Conservation (phyloP, 1,284 basidiomycete species). For the Ustilago tritici region DNA sequence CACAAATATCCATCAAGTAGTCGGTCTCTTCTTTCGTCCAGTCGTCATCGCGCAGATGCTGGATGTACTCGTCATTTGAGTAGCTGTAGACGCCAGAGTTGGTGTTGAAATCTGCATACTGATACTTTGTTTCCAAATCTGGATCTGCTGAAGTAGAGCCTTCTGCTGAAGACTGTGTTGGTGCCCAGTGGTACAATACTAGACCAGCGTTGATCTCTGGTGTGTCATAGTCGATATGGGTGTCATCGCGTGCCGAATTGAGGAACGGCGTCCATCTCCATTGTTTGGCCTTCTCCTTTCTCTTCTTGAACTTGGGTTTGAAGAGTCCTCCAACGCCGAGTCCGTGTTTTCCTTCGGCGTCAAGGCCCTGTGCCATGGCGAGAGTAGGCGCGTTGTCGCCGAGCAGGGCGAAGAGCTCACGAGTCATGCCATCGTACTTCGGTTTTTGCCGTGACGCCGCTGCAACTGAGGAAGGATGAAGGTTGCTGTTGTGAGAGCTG, state of each 20-base stretch:
- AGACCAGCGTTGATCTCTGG: slow-evolving; percentile 53
- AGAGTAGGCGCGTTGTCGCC: slow-evolving; percentile 89
- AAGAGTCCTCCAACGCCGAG: slow-evolving; percentile 70
- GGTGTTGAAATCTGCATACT: slow-evolving; percentile 84
- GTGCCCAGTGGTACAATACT: slow-evolving; percentile 63
- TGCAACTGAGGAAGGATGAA: slow-evolving; percentile 32
- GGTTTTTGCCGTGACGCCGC: slow-evolving; percentile 36
- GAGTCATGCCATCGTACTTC: slow-evolving; percentile 78
- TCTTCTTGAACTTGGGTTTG: slow-evolving; percentile 87
- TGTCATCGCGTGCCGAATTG: slow-evolving; percentile 62
- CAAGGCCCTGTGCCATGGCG: slow-evolving; percentile 52
- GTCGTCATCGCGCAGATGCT: slow-evolving; percentile 81
- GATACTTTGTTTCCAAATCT: slow-evolving; percentile 69
- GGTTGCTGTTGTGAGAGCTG: slow-evolving; percentile 33
- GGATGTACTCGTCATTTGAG: slow-evolving; percentile 89
- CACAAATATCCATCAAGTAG: slow-evolving; percentile 85
- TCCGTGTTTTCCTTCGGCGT: slow-evolving; percentile 38
- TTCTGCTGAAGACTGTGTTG: slow-evolving; percentile 12
- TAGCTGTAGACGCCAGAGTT: slow-evolving; percentile 81
- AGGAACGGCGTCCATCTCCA: slow-evolving; percentile 64
- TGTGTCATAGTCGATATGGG: slow-evolving; percentile 38
- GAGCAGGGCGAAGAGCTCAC: slow-evolving; percentile 92
- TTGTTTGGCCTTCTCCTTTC: slow-evolving; percentile 74
- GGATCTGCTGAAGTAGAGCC: slow-evolving; percentile 8
- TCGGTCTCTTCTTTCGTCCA: slow-evolving; percentile 97